phyloP scores from a whole-genome alignment of 805 yeast species.

The Candida easanensis region DNA sequence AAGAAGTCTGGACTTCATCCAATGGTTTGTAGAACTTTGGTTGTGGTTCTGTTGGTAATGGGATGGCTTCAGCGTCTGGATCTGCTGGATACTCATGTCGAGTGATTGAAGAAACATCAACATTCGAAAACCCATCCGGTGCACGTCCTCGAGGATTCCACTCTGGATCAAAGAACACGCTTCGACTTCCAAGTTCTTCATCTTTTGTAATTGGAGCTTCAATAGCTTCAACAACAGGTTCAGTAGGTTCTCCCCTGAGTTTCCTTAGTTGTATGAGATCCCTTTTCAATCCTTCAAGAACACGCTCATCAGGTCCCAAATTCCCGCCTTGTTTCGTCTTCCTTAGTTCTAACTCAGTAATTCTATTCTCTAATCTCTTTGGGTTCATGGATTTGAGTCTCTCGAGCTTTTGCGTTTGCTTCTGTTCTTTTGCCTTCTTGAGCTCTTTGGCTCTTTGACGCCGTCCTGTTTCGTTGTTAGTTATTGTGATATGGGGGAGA shows the following conservation, averaged over 20 bases:
- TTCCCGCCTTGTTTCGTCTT: slow-evolving; percentile 35
- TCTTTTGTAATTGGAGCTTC: not conserved
- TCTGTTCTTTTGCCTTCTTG: slow-evolving; percentile 7
- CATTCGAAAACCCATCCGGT: slow-evolving; percentile 32
- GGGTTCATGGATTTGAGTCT: slow-evolving; percentile 19
- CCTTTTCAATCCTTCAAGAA: slow-evolving; percentile 32
- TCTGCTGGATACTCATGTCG: slow-evolving; percentile 8
- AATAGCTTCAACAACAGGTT: not conserved
- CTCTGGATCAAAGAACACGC: slow-evolving; percentile 64
- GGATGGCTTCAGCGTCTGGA: slow-evolving; percentile 27
- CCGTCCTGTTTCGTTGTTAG: slow-evolving; percentile 18
- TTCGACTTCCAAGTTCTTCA: slow-evolving; percentile 38
- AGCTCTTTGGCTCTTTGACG: slow-evolving; percentile 19
- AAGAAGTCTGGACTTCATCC: slow-evolving; percentile 5
- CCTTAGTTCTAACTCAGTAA: slow-evolving; percentile 25
- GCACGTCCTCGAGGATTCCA: slow-evolving; percentile 60
- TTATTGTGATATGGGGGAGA: too few relatives aligned
- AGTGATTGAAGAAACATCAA: not conserved
- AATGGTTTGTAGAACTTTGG: slow-evolving; percentile 22
- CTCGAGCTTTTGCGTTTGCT: slow-evolving; percentile 2
- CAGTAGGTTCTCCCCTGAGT: slow-evolving; percentile 13
- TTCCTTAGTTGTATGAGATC: slow-evolving; percentile 41
- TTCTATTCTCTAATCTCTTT: slow-evolving; percentile 17
- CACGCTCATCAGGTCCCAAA: slow-evolving; percentile 32
- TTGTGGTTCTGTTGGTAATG: slow-evolving; percentile 28